Conservation (phyloP, 441 rosid species). For the Melianthus villosus region DNA sequence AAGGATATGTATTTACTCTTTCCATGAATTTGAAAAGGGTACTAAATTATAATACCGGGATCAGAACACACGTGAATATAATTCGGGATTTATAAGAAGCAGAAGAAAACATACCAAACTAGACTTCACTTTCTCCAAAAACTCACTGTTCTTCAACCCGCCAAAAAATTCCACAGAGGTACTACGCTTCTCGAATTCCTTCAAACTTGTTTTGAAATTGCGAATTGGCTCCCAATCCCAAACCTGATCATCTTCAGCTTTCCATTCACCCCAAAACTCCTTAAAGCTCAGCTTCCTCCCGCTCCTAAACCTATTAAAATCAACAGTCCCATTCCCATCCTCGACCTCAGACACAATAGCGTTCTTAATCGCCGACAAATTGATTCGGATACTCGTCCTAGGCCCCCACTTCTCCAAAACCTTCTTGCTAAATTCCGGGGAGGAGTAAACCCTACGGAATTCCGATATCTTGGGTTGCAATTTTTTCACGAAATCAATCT, state of each 20-base stretch:
- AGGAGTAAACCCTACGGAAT: conserved; percentile 77
- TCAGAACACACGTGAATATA: conserved; percentile 1
- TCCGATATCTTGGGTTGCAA: conserved; percentile 78
- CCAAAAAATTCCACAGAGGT: too few relatives aligned
- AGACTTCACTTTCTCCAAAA: conserved; percentile 70
- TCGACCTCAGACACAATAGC: conserved; percentile 60
- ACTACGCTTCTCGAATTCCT: too few relatives aligned
- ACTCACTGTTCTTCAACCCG: conserved; percentile 51
- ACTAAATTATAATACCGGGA: neutral
- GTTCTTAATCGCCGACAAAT: conserved; percentile 61
- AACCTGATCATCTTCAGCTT: too few relatives aligned
- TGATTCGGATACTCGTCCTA: conserved; percentile 54
- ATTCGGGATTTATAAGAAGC: neutral
- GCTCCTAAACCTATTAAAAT: conserved; percentile 30
- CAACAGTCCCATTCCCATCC: conserved; percentile 23
- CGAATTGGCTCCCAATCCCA: too few relatives aligned
- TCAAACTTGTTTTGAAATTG: too few relatives aligned
- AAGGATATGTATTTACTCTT: too few relatives aligned
- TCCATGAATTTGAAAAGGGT: too few relatives aligned
- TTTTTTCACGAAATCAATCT: conserved; percentile 68
- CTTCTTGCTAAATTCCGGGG: conserved; percentile 75
- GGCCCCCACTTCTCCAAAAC: conserved; percentile 82
- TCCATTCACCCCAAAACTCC: too few relatives aligned
- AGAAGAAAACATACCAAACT: conserved; percentile 43
- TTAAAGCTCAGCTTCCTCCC: conserved; percentile 31